Base-by-base conservation (phyloP, 495 filamentous ascomycete genomes). In the Penicillium cosmopolitanum region DNA sequence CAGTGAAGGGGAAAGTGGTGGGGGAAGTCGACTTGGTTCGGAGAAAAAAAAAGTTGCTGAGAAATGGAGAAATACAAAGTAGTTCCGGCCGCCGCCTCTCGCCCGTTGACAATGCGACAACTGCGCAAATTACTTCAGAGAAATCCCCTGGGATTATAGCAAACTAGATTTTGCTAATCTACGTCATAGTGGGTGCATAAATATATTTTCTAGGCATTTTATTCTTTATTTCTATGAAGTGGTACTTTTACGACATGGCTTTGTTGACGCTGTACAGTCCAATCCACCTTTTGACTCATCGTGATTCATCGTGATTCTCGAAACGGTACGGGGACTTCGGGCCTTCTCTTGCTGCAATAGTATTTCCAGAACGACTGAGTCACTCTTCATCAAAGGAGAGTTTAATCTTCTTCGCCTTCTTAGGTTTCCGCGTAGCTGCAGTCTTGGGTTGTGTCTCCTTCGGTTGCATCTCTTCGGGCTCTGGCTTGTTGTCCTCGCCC, bases 331-430 rank as follows among this genome's bases (percentile, higher is more conserved):
- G 11, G 1, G 4, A 40, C 36, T 40, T 40, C 15, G 12, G 6
- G 10, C 15, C 11, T 35, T 47, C n/a, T 12, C 3, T 25, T 12
- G 38, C 15, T 48, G 66, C 51, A 68, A 55, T 40, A 4, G 4
- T 44, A 44, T 44, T n/a, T 16, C 13, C 5, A 19, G 15, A 6
- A n/a, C 4, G 42, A 5, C 15, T 44, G 42, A 40, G 16, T 44
- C 42, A 44, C 42, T 72, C 68, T 28, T 81, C 72, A 54, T 78
- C 77, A 57, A 80, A 77, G 11, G 75, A 77, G 13, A 80, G 67
- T 65, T 80, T 79, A 61, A 77, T 76, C 62, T 81, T 78, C 71
- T 79, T 80, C 53, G 69, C 70, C 63, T 77, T 80, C 62, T 74
- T 80, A 8, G 73, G 57, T 61, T 79, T 78, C 23, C 67, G 70